Evolutionary conservation across 164 flowering plant genomes (phyloP).

Genomic region (Akebia trifoliata): DNA sequence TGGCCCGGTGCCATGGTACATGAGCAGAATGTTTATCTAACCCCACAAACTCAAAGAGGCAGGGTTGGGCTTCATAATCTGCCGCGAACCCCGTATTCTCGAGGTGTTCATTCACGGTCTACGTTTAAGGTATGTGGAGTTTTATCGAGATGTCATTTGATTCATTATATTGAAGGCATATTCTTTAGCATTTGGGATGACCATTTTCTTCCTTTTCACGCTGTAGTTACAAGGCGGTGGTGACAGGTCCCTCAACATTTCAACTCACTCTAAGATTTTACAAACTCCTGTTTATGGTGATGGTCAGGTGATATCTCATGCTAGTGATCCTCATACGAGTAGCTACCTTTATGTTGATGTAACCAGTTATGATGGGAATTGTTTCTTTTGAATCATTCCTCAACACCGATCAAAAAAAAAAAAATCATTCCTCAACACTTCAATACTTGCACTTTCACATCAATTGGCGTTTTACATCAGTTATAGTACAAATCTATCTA

Average conservation of each 20-base stretch:
- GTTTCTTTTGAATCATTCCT: no score
- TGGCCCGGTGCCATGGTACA: conserved; percentile 83
- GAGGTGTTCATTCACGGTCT: conserved; percentile 52
- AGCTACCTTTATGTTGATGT: not conserved
- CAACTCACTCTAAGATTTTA: conserved; percentile 32
- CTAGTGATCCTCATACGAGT: not conserved
- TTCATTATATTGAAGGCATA: not conserved
- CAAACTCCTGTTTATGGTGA: conserved; percentile 34
- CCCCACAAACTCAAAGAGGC: conserved; percentile 62
- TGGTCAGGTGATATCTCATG: conserved; percentile 20
- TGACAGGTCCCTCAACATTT: conserved; percentile 18
- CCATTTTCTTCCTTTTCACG: conserved; percentile 8
- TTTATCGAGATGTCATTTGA: not conserved
- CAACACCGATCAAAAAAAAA: no score
- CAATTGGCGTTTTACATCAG: not conserved
- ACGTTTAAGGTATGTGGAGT: conserved; percentile 44
- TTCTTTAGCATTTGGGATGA: not conserved
- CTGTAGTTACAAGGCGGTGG: conserved; percentile 34
- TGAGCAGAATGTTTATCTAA: conserved; percentile 42
- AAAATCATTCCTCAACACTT: not conserved
- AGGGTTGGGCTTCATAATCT: conserved; percentile 54
- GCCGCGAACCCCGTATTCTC: conserved; percentile 78
- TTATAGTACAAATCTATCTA: no score
- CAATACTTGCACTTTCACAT: not conserved
- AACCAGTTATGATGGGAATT: not conserved